Conservation (phyloP, 2,329 filamentous ascomycete genomes). For the Monilinia fructicola region DNA sequence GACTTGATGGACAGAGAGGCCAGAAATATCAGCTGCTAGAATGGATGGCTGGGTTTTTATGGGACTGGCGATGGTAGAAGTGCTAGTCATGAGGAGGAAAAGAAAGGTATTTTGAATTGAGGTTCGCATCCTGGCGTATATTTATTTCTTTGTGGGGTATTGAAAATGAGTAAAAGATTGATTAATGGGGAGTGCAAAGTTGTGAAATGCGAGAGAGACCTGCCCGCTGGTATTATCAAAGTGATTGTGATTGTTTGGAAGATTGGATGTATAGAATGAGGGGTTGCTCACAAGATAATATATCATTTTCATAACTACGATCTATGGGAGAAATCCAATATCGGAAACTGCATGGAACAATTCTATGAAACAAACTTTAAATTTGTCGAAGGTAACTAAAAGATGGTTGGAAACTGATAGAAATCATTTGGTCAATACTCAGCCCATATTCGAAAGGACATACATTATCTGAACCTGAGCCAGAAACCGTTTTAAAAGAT, state of each 20-base stretch:
- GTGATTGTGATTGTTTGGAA: background rate
- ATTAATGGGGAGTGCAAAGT: background rate
- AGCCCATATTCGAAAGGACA: too few species aligned
- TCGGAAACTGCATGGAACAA: background rate
- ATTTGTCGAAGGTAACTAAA: too few species aligned
- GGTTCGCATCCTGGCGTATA: slow-evolving; percentile 4
- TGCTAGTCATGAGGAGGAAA: background rate
- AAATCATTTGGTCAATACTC: too few species aligned
- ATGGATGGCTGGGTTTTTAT: background rate
- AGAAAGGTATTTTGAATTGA: slow-evolving; percentile 3
- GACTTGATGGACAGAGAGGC: background rate
- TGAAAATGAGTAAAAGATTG: background rate
- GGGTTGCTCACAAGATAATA: background rate
- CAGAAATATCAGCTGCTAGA: background rate
- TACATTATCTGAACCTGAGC: too few species aligned
- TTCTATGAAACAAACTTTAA: slow-evolving; percentile 11
- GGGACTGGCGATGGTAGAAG: slow-evolving; percentile 6
- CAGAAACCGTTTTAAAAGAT: too few species aligned
- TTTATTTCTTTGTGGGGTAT: background rate
- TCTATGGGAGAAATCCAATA: background rate
- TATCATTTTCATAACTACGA: background rate
- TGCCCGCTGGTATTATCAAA: background rate
- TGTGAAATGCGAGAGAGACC: background rate
- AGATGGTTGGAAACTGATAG: too few species aligned
- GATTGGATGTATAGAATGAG: background rate